Evolutionary conservation across 495 filamentous ascomycete species (phyloP), one percentile per base, ranked within the genome.

Genomic region (Hypoxylon fuscum): DNA sequence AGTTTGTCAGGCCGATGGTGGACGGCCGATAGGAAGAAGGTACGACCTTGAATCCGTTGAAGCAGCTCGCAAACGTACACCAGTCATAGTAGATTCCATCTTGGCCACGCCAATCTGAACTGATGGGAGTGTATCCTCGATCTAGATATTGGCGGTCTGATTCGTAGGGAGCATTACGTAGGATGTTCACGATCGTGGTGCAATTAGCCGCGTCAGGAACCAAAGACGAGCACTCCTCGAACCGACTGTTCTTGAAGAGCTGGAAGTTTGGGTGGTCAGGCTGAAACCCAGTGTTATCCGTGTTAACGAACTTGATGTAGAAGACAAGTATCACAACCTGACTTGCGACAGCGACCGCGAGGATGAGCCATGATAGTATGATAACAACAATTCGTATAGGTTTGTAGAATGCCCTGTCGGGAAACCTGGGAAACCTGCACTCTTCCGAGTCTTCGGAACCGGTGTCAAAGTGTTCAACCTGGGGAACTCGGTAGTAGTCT

Each of bases 201-300:
- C 47, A 51, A n/a, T 21, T 38, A 2, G 32, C 47, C 7, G 47
- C 2, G 47, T 38, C 47, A n/a, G 47, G 3, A 2, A 38, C 29
- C 23, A 22, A 21, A 12, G 47, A 51, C 1, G 47, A 51, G 47
- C 47, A 51, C 37, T 51, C 47, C 37, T 23, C 17, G 17, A 38
- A 51, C 2, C 47, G 29, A 10, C 47, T 51, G 32, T 51, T 51
- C 17, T 51, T 51, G 31, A 37, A 38, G 2, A 51, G 7, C 14
- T 37, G 32, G 47, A 51, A 38, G 15, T 38, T 21, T n/a, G 47
- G 14, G 31, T 17, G 11, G 2, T 23, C 11, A 38, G 47, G 18
- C 10, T 37, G n/a, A 14, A 51, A 51, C 2, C 15, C 31, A 11
- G 31, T 15, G 15, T 12, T 51, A n/a, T 51, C 47, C 14, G 47